Percentiles rank a stretch among this genome's conserved stretches.
Conservation (phyloP, 805 yeast genomes). For the Candida hispaniensis region DNA sequence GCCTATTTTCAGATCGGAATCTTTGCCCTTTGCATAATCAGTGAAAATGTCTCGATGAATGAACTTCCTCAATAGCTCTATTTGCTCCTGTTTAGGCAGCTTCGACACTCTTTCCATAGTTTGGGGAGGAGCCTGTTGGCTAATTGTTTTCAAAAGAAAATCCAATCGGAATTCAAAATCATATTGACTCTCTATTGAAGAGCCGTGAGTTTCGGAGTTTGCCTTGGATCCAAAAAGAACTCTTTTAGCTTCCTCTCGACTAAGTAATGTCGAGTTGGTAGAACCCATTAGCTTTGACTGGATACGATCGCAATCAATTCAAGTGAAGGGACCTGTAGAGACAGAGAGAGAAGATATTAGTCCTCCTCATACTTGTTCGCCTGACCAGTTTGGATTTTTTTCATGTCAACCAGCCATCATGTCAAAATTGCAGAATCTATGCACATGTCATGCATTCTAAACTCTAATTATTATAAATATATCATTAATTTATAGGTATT, state of each 20-base stretch:
- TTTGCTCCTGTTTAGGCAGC: constrained; percentile 9
- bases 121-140: constrained; percentile 2
- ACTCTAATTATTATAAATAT: too few species aligned
- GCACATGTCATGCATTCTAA: too few species aligned
- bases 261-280: constrained; percentile 14
- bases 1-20: too few species aligned
- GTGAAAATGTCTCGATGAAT: constrained; percentile 25
- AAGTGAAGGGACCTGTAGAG: too few species aligned
- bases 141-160: constrained; percentile 3
- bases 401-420: too few species aligned
- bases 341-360: too few species aligned
- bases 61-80: constrained; percentile 18
- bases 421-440: too few species aligned
- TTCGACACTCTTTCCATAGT: constrained; percentile 9
- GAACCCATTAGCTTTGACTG: constrained; percentile 16
- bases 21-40: constrained; percentile 16
- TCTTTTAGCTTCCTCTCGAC: constrained; percentile 15
- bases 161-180: constrained; percentile 11
- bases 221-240: constrained; percentile 7
- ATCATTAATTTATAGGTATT: too few species aligned
- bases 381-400: too few species aligned
- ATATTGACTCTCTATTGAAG: constrained; percentile 7
- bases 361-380: too few species aligned
- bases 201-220: not conserved
- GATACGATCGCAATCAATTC: too few species aligned